Base-by-base conservation (phyloP, 805 yeast species). In the Schizosaccharomyces cryophilus region DNA sequence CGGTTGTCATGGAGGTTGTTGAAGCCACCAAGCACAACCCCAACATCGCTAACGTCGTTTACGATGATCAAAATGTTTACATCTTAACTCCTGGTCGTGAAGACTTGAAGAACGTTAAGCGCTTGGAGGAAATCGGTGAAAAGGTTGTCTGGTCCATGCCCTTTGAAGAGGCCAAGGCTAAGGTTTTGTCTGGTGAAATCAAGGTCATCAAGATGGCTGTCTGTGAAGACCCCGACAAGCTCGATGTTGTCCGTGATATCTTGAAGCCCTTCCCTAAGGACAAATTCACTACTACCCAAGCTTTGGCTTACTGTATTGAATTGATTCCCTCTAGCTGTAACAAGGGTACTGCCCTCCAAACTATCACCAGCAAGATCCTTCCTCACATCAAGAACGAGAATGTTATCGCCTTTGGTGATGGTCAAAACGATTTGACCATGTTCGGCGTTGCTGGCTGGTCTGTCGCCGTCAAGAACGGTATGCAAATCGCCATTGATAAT, bases 361-460 rank as follows among this genome's bases (percentile, higher is more conserved):
- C 42, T 29, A 38, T 56, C 29, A 35, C 47, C 47, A 19, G 2
- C 26, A 56, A 56, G 26, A 35, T 56, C 30, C 47, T 38, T 26
- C 60, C 60, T 17, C 26, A 40, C 42, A 35, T 40, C 29, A 56
- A 56, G 42, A 40, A 35, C 29, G 60, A 40, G 30, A 24, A 59
- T 9, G 61, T 42, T 6, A 29, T 59, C 5, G 19, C 61, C 54
- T 59, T 59, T 40, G 61, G 61, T 59, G 61, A 59, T 47, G 61
- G 54, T 15, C 38, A 59, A 21, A 59, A 59, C 38, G 61, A 59
- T 30, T 42, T 59, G 54, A 17, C 38, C 35, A 59, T 59, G 61
- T 40, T 59, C 17, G 54, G 35, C 26, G 31, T 42, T 42, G 61
- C 61, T 26, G 61, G 61, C 13, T 59, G 54, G 35, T 40, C 54